Conservation (phyloP, 192 early-diverging fungal genomes). For the Borealophlyctis nickersoniae region DNA sequence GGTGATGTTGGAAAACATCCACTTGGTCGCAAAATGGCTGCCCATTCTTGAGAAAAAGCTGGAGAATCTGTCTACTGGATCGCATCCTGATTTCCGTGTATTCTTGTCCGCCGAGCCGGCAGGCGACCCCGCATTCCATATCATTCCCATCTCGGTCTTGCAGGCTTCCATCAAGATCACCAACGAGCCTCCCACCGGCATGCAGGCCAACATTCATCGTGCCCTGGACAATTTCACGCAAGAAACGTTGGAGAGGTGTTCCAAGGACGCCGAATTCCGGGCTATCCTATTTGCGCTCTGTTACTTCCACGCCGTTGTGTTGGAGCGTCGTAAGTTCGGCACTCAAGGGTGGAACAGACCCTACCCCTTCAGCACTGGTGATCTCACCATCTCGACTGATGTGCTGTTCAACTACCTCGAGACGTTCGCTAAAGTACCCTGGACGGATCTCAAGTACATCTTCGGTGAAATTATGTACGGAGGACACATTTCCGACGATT, state of each 20-base stretch:
- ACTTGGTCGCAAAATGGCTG: slow-evolving; percentile 66
- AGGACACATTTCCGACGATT: slow-evolving; percentile 69
- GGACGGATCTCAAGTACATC: slow-evolving; percentile 64
- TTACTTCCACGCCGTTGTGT: slow-evolving; percentile 66
- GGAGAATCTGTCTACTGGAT: slow-evolving; percentile 49
- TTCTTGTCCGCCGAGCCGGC: slow-evolving; percentile 65
- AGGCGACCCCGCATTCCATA: slow-evolving; percentile 56
- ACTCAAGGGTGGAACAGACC: slow-evolving; percentile 65
- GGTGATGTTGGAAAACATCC: slow-evolving; percentile 72
- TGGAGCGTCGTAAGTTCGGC: slow-evolving; percentile 64
- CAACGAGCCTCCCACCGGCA: slow-evolving; percentile 67
- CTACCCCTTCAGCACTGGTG: slow-evolving; percentile 65
- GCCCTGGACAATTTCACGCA: slow-evolving; percentile 67
- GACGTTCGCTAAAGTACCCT: slow-evolving; percentile 62
- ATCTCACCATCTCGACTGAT: slow-evolving; percentile 59
- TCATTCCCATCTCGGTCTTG: slow-evolving; percentile 64
- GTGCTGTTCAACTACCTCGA: slow-evolving; percentile 63
- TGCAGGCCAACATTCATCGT: slow-evolving; percentile 66
- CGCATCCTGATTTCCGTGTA: slow-evolving; percentile 56
- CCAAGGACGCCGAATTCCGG: slow-evolving; percentile 63
- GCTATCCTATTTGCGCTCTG: slow-evolving; percentile 58
- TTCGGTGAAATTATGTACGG: slow-evolving; percentile 71
- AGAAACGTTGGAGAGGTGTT: slow-evolving; percentile 59
- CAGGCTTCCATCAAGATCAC: slow-evolving; percentile 69
- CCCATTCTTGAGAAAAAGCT: slow-evolving; percentile 64